Base-by-base conservation (phyloP, 768 basidiomycete species). In the Paxillus rubicundulus region DNA sequence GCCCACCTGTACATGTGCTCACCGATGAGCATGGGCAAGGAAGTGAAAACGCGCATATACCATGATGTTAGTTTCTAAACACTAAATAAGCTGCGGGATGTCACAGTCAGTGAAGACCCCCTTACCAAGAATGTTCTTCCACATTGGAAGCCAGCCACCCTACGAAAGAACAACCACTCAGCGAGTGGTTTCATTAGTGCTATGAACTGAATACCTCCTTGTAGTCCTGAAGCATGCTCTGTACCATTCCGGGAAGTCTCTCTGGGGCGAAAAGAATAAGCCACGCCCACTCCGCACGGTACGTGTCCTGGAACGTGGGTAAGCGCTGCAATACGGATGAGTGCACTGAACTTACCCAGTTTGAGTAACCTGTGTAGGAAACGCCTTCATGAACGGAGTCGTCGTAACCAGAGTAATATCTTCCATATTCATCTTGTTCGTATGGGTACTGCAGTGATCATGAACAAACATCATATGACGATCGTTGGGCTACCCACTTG, bases 121-220 rank as follows among this genome's bases (percentile, higher is more conserved):
- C 73, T 55, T 43, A 81, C 82, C 83, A 21, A 87, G 81, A 13
- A 92, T 78, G 55, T 92, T 92, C 70, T 91, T 92, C 90, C 90
- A 92, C 89, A 92, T 91, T 0, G 90, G 90, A 34, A 92, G 70
- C 87, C 89, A 89, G 3, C 90, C 90, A 14, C 87, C 81, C 82
- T 77, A 57, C 8, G 33, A 41, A 21, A 14, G 2, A 41, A 48
- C 47, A 14, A 5, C 9, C 14, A 30, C 49, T 56, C 6, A 53
- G 47, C 34, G 41, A 43, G n/a, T 5, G 2, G 45, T 34, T 36
- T 5, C 2, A 33, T 2, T 7, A 16, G 13, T n/a, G 5, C n/a
- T 24, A 27, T 17, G 6, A 12, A 4, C 16, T 32, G 5, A 9
- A 42, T 50, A 82, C 86, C 74, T 89, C 78, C 54, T 76, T 68